These are phyloP conservation scores for Syzygium oleosum DNA, from an alignment of 345 rosid genomes.

Conservation along the genomic window DNA sequence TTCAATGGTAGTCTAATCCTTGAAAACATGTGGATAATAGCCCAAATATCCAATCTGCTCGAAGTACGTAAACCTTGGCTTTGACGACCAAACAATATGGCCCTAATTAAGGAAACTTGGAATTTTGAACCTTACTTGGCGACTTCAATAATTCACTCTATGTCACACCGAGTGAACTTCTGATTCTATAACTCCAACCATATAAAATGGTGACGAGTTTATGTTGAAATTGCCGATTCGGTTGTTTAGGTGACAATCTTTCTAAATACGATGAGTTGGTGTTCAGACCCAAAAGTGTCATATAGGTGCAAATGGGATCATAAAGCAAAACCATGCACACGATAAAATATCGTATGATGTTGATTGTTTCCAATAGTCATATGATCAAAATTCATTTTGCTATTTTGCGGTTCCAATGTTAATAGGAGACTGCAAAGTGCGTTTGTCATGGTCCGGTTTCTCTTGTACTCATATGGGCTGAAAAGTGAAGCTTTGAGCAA, in stretches of 20 bases:
- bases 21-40: neutral
- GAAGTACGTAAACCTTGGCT: neutral
- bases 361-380: neutral
- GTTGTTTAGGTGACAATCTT: neutral
- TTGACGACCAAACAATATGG: neutral
- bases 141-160: neutral
- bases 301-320: neutral
- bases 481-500: neutral
- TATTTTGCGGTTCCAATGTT: neutral
- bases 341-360: neutral
- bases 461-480: fast-evolving
- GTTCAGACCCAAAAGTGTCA: neutral
- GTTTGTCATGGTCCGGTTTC: neutral
- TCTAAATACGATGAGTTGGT: neutral
- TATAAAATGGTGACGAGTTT: neutral
- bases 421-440: neutral
- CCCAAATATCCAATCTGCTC: neutral
- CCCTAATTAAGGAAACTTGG: neutral
- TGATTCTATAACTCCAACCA: neutral
- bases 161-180: neutral
- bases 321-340: neutral
- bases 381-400: neutral
- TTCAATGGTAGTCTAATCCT: neutral
- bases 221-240: neutral
- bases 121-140: neutral